phyloP scores from a whole-genome alignment of 2,329 filamentous ascomycete species.

The Epichloe festucae region DNA sequence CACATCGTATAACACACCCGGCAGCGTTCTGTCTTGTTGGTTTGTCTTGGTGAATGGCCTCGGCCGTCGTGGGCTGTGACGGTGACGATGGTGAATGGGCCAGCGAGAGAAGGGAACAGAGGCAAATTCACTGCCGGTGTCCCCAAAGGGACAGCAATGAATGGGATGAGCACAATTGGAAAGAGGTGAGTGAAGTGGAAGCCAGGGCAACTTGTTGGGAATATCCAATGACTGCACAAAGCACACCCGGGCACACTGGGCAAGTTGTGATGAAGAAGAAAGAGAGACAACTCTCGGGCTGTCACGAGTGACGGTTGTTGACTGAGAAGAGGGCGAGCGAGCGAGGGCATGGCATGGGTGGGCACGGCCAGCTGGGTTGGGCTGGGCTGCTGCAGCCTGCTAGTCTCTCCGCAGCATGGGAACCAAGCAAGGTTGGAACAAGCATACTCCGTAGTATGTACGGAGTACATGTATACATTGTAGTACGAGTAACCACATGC shows the following conservation, averaged over 20 bases:
- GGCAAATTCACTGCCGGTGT: slow-evolving; percentile 9
- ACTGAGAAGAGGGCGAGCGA: slow-evolving; percentile 2
- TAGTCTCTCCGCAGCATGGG: neutral
- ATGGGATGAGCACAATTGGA: slow-evolving; percentile 8
- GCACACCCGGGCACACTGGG: slow-evolving; percentile 4
- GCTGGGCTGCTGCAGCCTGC: neutral
- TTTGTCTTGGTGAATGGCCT: slow-evolving; percentile 1
- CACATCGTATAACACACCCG: neutral
- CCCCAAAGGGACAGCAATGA: slow-evolving; percentile 12
- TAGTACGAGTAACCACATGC: neutral
- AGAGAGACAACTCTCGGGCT: neutral
- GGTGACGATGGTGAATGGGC: neutral
- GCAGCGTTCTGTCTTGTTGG: slow-evolving; percentile 5
- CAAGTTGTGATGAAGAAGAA: slow-evolving; percentile 1
- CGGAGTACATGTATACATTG: neutral
- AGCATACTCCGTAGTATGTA: neutral
- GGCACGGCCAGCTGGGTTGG: neutral
- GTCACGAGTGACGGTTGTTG: neutral
- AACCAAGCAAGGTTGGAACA: neutral
- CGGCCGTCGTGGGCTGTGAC: neutral
- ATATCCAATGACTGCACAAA: slow-evolving; percentile 9
- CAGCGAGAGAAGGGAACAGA: slow-evolving; percentile 6
- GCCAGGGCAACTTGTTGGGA: slow-evolving; percentile 9
- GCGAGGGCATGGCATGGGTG: neutral
- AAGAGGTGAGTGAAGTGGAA: slow-evolving; percentile 2